Base-by-base conservation (phyloP, 2,329 filamentous ascomycete species). In the Emmonsiellopsis sp. region DNA sequence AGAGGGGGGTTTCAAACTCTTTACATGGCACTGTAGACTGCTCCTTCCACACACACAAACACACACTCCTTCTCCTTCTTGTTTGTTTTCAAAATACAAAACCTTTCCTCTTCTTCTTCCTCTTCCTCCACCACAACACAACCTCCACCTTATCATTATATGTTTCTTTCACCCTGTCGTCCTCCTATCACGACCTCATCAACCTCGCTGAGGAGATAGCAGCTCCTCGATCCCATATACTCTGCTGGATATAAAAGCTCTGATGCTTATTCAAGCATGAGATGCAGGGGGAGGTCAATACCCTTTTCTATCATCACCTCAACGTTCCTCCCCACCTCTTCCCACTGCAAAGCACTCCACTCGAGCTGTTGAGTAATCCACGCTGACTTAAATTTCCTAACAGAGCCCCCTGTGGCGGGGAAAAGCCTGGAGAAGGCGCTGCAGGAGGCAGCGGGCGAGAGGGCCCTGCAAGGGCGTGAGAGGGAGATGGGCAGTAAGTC, bases 331-430 rank as follows among this genome's bases (percentile, higher is more conserved):
- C 39, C 31, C 14, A 6, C 11, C 31, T 14, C 13, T 40, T 36
- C 14, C 21, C 46, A 36, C 37, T 14, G 4, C n/a, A 5, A 11
- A 36, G 7, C 13, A 10, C 2, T 37, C 14, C 45, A 17, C 45
- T 48, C 33, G 27, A 47, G 36, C 21, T 27, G 1, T 27, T 27
- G 21, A 27, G 21, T 49, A 14, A 34, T 4, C 2, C 3, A 37
- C 27, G 49, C 49, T 52, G 49, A 52, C 32, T 14, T 11, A 3
- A 33, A 32, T 44, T 47, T 56, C 57, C 42, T 5, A 27, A 56
- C 55, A 34, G 58, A 60, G 34, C 57, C 54, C 17, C 60, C 60
- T 21, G 58, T 56, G 34, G 61, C 58, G 32, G 61, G 61, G n/a
- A 58, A 49, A 48, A 61, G 58, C 27, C 58, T 62, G 8, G 54